Conservation (phyloP, 805 yeast species). For the Saccharomyces cerevisiae region DNA sequence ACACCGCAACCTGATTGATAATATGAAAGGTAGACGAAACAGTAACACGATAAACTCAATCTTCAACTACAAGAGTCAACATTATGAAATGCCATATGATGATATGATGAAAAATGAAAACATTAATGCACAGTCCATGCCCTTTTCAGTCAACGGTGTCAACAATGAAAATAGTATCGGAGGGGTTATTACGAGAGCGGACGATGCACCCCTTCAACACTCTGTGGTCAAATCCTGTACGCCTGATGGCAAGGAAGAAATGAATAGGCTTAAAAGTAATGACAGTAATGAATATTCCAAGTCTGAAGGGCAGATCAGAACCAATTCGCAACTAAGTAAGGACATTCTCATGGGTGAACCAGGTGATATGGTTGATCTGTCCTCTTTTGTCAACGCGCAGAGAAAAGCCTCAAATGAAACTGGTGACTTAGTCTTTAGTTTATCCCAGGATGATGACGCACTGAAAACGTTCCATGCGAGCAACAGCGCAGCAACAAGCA, state of each 20-base stretch:
- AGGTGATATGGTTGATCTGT: conserved; percentile 28
- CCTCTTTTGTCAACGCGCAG: conserved; percentile 2
- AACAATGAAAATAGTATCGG: background rate
- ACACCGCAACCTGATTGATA: conserved; percentile 8
- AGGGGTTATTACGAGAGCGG: background rate
- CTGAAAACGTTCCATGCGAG: background rate
- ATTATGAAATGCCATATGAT: conserved; percentile 30
- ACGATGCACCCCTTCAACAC: background rate
- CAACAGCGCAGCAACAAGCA: background rate
- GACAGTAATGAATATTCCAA: background rate
- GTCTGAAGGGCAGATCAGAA: background rate
- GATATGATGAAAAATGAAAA: background rate
- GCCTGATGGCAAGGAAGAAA: background rate
- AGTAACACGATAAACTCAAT: conserved; percentile 12
- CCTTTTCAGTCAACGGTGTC: background rate
- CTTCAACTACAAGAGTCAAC: conserved; percentile 33
- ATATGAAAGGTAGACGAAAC: conserved; percentile 1
- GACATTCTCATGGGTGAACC: conserved; percentile 28
- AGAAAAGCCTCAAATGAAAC: conserved; percentile 1
- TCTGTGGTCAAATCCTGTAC: background rate
- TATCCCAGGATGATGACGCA: background rate
- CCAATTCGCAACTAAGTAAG: conserved; percentile 1
- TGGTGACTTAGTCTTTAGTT: background rate
- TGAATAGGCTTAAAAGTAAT: background rate
- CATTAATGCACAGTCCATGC: background rate